Conservation (phyloP, 352 stramenopile genomes). For the Aphanomyces stellatus region DNA sequence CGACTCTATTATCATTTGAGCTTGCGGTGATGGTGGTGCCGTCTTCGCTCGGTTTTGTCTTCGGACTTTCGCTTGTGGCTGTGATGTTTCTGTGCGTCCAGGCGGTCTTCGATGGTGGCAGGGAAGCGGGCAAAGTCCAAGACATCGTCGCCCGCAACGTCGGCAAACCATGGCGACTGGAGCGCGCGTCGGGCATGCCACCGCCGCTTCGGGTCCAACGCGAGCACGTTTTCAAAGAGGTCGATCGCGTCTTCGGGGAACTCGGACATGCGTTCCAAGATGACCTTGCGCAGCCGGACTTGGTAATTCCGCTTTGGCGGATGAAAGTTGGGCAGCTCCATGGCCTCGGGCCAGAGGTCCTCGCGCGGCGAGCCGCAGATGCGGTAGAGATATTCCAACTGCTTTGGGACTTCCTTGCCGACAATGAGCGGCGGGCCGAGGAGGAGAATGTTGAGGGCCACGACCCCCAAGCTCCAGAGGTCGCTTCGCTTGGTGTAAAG, state of each 20-base stretch:
- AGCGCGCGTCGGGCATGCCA: neutral
- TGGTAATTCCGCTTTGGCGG: conserved; percentile 65
- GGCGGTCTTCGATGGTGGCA: neutral
- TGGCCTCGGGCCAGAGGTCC: conserved; percentile 35
- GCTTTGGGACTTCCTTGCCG: conserved; percentile 44
- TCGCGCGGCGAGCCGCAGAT: conserved; percentile 56
- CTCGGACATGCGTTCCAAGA: conserved; percentile 42
- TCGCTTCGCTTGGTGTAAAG: conserved; percentile 65
- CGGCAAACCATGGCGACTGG: conserved; percentile 7
- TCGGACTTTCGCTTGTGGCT: neutral
- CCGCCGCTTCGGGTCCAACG: conserved; percentile 46
- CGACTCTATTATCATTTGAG: no score
- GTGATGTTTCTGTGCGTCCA: neutral
- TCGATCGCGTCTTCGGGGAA: conserved; percentile 50
- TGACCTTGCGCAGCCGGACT: conserved; percentile 64
- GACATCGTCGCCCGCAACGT: neutral
- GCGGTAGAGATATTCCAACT: conserved; percentile 74
- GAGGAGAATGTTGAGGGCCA: conserved; percentile 55
- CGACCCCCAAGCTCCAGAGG: conserved; percentile 64
- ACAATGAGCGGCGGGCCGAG: conserved; percentile 55
- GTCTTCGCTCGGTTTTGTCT: no score
- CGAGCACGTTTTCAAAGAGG: conserved; percentile 64
- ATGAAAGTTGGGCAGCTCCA: conserved; percentile 46
- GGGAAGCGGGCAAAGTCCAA: neutral
- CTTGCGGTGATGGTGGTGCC: no score